Percentiles rank a stretch among this genome's conserved stretches.
Evolutionary conservation across 1,284 basidiomycete genomes (phyloP).

Genomic region (Heterobasidion occidentale): DNA sequence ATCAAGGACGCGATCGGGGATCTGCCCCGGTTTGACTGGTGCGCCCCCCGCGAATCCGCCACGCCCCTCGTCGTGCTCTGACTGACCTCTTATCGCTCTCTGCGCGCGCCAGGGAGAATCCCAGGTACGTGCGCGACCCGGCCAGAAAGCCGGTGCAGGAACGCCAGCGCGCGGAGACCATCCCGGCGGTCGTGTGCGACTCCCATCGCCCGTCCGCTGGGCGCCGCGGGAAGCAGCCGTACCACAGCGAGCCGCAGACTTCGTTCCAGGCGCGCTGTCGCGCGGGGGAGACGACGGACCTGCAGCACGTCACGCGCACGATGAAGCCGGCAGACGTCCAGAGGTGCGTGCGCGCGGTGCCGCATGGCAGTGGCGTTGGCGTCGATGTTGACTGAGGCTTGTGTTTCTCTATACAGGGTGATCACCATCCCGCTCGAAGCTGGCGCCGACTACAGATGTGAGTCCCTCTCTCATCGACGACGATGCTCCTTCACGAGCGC

Average conservation of each 20-base stretch:
- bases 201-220: conserved; percentile 33
- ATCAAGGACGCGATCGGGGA: conserved; percentile 65
- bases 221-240: conserved; percentile 20
- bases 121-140: conserved; percentile 14
- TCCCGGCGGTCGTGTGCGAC: conserved; percentile 12
- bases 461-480: background rate
- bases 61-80: background rate
- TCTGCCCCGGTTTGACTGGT: conserved; percentile 66
- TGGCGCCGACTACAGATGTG: conserved; percentile 1
- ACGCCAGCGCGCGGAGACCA: background rate
- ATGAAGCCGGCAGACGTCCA: conserved; percentile 30
- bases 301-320: conserved; percentile 43
- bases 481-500: too few species aligned
- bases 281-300: conserved; percentile 28
- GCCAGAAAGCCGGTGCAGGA: conserved; percentile 2
- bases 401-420: conserved; percentile 20
- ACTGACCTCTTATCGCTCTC: background rate
- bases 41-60: conserved; percentile 8
- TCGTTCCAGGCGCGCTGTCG: conserved; percentile 42
- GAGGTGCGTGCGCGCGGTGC: conserved; percentile 18
- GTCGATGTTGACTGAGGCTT: background rate
- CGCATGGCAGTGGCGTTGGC: background rate
- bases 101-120: conserved; percentile 30
- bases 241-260: conserved; percentile 40
- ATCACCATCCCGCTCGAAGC: background rate